phyloP scores from a whole-genome alignment of 1,284 basidiomycete species.

The Pterula multifida region DNA sequence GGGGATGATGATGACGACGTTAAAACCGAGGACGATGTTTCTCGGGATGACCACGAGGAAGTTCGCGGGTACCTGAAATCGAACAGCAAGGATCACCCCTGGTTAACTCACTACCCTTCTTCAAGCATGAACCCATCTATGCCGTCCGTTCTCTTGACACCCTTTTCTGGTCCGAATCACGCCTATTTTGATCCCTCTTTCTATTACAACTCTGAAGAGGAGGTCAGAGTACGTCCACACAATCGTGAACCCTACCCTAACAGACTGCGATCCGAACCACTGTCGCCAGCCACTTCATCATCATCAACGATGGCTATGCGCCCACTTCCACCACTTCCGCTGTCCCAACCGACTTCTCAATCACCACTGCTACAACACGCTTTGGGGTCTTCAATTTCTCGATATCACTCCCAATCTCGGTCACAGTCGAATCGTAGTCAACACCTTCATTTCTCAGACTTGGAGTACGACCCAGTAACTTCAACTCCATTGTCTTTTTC shows the following conservation, averaged over 20 bases:
- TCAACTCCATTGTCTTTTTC: not conserved
- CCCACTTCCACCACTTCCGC: not conserved
- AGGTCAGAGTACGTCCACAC: slow-evolving; percentile 18
- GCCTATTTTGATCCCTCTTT: slow-evolving; percentile 28
- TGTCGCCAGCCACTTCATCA: not conserved
- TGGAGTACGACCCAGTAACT: not conserved
- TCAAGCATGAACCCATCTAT: slow-evolving; percentile 24
- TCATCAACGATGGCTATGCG: not conserved
- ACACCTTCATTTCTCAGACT: not conserved
- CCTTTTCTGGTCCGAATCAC: slow-evolving; percentile 22
- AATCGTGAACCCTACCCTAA: slow-evolving; percentile 7
- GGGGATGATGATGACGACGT: slow-evolving; percentile 19
- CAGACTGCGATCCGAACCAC: slow-evolving; percentile 3
- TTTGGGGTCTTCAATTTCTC: not conserved
- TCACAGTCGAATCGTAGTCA: not conserved
- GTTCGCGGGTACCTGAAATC: slow-evolving; percentile 2
- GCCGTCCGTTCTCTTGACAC: slow-evolving; percentile 24
- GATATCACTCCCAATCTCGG: not conserved
- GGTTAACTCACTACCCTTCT: slow-evolving; percentile 11
- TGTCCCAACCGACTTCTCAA: not conserved
- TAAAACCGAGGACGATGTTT: slow-evolving; percentile 15
- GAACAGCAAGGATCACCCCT: slow-evolving; percentile 1
- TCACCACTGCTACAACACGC: not conserved
- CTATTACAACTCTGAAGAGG: slow-evolving; percentile 15
- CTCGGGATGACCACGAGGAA: slow-evolving; percentile 4